A percentile compares a stretch with the other conserved stretches of the same genome.
phyloP scores from a whole-genome alignment of 73 alveolate genomes.

The Urostyla sp. region DNA sequence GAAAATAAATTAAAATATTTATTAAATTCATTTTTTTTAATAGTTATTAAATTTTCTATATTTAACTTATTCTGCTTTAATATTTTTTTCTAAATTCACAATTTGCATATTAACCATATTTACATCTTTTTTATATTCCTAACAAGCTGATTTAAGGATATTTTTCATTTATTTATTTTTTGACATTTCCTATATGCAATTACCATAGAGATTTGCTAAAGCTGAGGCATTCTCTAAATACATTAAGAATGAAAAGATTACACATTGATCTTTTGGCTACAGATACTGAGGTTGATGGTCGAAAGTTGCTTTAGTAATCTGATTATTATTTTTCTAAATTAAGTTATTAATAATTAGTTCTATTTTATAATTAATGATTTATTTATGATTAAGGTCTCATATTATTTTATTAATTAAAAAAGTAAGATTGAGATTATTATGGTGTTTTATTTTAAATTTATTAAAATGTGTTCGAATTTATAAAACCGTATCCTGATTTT shows the following conservation, averaged over 20 bases:
- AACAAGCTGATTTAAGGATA: neutral
- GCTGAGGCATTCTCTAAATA: constrained; percentile 34
- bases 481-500: constrained; percentile 10
- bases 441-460: too few relatives aligned
- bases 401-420: constrained; percentile 30
- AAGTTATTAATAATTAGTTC: neutral
- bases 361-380: too few relatives aligned
- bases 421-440: too few relatives aligned
- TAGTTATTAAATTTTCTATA: constrained; percentile 40
- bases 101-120: constrained; percentile 12
- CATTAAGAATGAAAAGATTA: neutral
- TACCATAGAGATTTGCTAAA: constrained; percentile 21
- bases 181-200: constrained; percentile 44
- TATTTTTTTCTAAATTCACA: constrained; percentile 5
- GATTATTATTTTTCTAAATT: too few relatives aligned
- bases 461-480: too few relatives aligned
- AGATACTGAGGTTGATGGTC: neutral
- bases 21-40: constrained; percentile 7
- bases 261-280: neutral
- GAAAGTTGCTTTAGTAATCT: neutral
- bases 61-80: constrained; percentile 39
- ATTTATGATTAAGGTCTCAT: neutral
- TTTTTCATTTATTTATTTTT: constrained; percentile 17
- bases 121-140: constrained; percentile 35
- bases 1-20: constrained; percentile 3